Percentiles rank a stretch among this genome's conserved stretches.
phyloP scores from a whole-genome alignment of 2,329 filamentous ascomycete species.

The Colletotrichum zoysiae region DNA sequence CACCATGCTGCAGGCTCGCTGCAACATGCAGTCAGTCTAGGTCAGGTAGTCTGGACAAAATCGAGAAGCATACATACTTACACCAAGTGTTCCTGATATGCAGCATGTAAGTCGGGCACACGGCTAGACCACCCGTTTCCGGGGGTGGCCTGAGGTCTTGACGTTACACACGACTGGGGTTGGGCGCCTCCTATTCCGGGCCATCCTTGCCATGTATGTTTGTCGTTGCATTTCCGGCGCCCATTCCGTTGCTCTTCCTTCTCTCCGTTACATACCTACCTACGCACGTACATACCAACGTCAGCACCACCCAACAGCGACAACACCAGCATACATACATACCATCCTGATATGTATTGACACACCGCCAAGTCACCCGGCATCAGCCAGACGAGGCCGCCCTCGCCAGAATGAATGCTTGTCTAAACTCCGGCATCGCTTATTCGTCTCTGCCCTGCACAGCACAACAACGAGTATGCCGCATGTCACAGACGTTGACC shows the following conservation, averaged over 20 bases:
- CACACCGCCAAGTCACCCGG: background rate
- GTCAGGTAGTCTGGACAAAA: background rate
- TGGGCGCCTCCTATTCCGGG: conserved; percentile 4
- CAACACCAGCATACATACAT: background rate
- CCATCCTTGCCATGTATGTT: conserved; percentile 17
- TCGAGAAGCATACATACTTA: background rate
- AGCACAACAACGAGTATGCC: conserved; percentile 10
- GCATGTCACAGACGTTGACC: conserved; percentile 27
- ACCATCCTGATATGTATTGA: background rate
- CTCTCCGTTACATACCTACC: background rate
- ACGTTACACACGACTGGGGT: too few species aligned
- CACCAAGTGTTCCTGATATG: background rate
- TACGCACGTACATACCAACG: conserved; percentile 2
- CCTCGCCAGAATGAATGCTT: background rate
- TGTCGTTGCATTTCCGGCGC: background rate
- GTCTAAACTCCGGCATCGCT: conserved; percentile 6
- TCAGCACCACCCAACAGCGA: background rate
- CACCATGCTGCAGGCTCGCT: too few species aligned
- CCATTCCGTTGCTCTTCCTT: background rate
- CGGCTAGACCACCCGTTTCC: background rate
- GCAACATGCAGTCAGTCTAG: background rate
- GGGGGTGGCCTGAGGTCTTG: background rate
- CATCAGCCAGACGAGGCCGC: conserved; percentile 17
- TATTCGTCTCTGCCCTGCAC: background rate
- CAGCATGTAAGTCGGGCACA: background rate